Conservation (phyloP, 2,329 filamentous ascomycete species). For the Colletotrichum limetticola region DNA sequence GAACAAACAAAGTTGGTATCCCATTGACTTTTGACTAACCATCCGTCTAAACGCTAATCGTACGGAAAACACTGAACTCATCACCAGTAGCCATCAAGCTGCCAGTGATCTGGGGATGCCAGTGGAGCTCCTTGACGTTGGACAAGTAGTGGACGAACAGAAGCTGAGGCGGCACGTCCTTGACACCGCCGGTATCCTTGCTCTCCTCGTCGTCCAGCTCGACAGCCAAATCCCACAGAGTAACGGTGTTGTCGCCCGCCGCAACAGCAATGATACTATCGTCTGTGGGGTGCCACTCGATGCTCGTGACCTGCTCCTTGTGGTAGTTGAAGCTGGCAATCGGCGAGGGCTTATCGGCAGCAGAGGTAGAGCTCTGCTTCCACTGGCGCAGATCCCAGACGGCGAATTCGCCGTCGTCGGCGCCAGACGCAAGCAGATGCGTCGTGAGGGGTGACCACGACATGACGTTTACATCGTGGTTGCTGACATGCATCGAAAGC, state of each 20-base stretch:
- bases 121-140: conserved; percentile 94
- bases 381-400: conserved; percentile 97
- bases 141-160: conserved; percentile 98
- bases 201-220: conserved; percentile 98
- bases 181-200: conserved; percentile 85
- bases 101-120: conserved; percentile 96
- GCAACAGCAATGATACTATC: conserved; percentile 95
- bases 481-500: conserved; percentile 84
- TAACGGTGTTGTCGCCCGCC: conserved; percentile 92
- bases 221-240: conserved; percentile 95
- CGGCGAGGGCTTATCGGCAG: conserved; percentile 71
- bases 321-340: conserved; percentile 97
- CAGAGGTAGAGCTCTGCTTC: conserved; percentile 72
- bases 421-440: conserved; percentile 90
- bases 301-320: conserved; percentile 93
- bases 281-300: conserved; percentile 98
- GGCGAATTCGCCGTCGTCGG: conserved; percentile 92
- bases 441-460: conserved; percentile 92
- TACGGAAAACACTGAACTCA: conserved; percentile 87
- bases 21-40: conserved; percentile 29
- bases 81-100: conserved; percentile 90
- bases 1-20: conserved; percentile 34
- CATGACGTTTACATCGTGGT: conserved; percentile 93
- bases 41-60: conserved; percentile 77
- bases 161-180: conserved; percentile 92